Percentiles rank a stretch among this genome's conserved stretches.
These are phyloP conservation scores for Magnolia sinica DNA, from an alignment of 164 flowering plant genomes.

Conservation along the genomic window DNA sequence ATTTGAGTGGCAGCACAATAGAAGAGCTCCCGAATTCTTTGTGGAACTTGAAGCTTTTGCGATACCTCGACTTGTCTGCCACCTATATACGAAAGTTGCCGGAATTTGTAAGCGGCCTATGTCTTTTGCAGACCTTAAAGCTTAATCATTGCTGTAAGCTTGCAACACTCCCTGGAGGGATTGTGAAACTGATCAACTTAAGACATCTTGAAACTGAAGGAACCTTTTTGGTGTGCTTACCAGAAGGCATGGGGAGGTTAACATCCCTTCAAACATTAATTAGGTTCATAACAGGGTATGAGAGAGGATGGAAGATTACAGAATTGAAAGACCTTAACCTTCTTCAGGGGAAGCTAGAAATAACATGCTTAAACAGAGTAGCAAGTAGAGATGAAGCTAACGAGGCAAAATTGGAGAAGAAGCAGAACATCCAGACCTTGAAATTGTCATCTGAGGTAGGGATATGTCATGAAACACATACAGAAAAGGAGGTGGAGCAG, in stretches of 20 bases:
- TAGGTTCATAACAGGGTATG: not conserved
- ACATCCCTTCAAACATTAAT: not conserved
- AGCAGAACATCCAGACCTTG: not conserved
- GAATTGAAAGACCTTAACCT: not conserved
- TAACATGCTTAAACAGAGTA: not conserved
- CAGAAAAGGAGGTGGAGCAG: not conserved
- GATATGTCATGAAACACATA: not conserved
- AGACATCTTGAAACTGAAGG: constrained; percentile 5
- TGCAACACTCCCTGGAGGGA: not conserved
- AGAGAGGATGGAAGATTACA: not conserved
- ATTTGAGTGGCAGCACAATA: not conserved
- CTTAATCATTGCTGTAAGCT: not conserved
- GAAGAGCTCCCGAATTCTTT: not conserved
- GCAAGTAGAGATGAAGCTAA: not conserved
- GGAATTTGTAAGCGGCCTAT: not conserved
- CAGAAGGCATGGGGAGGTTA: not conserved
- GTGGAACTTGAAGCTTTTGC: not conserved
- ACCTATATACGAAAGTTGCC: not conserved
- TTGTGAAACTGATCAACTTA: not conserved
- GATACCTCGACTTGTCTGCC: constrained; percentile 5
- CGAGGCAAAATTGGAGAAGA: not conserved
- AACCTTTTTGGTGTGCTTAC: not conserved
- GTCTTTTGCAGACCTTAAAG: constrained; percentile 3
- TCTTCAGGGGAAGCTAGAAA: not conserved
- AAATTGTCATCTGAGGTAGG: not conserved